These are phyloP conservation scores for Pholiota conissans DNA, from an alignment of 768 basidiomycete genomes.

Conservation along the genomic window DNA sequence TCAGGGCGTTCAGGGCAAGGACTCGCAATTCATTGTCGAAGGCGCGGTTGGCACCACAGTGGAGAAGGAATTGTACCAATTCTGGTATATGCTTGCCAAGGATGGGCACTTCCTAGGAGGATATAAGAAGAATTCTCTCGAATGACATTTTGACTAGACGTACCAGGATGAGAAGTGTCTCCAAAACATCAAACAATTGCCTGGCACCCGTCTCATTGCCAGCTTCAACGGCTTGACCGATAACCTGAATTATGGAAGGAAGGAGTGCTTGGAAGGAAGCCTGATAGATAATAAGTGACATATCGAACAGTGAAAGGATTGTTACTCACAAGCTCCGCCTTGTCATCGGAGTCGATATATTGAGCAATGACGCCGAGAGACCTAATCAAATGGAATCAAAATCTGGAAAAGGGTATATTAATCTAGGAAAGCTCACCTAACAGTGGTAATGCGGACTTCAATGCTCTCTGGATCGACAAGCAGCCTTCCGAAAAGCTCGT, in stretches of 20 bases:
- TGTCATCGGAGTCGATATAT: conserved; percentile 88
- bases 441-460: conserved; percentile 88
- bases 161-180: conserved; percentile 92
- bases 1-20: conserved; percentile 88
- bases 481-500: conserved; percentile 75
- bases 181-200: conserved; percentile 92
- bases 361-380: conserved; percentile 92
- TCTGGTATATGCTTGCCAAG: conserved; percentile 86
- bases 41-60: conserved; percentile 74
- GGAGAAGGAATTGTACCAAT: conserved; percentile 85
- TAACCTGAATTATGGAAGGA: conserved; percentile 85
- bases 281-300: conserved; percentile 35
- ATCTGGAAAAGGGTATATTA: conserved; percentile 4
- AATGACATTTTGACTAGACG: conserved; percentile 22
- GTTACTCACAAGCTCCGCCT: conserved; percentile 73
- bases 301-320: background rate
- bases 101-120: conserved; percentile 83
- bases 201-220: conserved; percentile 82
- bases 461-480: conserved; percentile 82
- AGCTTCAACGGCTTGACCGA: conserved; percentile 78
- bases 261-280: conserved; percentile 86
- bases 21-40: conserved; percentile 82
- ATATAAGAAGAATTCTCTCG: conserved; percentile 9
- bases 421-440: conserved; percentile 49
- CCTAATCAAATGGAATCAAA: conserved; percentile 40